These are phyloP conservation scores for Dipodascopsis uninucleata DNA, from an alignment of 805 yeast genomes.

Conservation along the genomic window DNA sequence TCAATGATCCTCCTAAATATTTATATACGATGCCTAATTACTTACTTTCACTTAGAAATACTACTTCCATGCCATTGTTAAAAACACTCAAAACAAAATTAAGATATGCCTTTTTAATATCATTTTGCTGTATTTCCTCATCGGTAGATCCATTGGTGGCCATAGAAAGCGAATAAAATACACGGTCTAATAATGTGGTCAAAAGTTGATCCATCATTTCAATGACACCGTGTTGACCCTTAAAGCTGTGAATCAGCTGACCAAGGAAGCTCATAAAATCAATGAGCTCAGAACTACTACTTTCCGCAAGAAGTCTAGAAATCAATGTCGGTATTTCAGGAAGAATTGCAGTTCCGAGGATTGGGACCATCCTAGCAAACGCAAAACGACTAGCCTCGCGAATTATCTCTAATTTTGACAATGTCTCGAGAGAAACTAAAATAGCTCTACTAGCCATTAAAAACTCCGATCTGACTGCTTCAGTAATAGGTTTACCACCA, in stretches of 20 bases:
- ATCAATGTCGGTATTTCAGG: constrained; percentile 66
- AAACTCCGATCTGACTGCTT: constrained; percentile 48
- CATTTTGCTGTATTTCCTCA: constrained; percentile 57
- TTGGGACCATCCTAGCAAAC: constrained; percentile 78
- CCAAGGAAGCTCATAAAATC: constrained; percentile 85
- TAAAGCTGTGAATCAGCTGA: constrained; percentile 78
- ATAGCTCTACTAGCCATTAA: constrained; percentile 76
- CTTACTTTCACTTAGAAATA: constrained; percentile 68
- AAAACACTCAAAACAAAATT: constrained; percentile 65
- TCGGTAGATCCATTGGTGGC: constrained; percentile 49
- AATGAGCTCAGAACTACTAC: constrained; percentile 54
- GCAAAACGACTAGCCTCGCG: constrained; percentile 81
- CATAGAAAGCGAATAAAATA: constrained; percentile 21
- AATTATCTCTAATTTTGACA: constrained; percentile 60
- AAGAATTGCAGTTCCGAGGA: constrained; percentile 53
- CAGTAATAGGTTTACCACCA: constrained; percentile 25
- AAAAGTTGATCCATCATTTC: constrained; percentile 68
- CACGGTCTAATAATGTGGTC: constrained; percentile 58
- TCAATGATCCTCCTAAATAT: too few relatives aligned
- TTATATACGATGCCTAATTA: too few relatives aligned
- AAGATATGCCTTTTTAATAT: constrained; percentile 66
- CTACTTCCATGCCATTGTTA: constrained; percentile 73
- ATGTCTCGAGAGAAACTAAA: constrained; percentile 73
- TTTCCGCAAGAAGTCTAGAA: constrained; percentile 57
- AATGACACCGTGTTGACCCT: constrained; percentile 60